phyloP scores from a whole-genome alignment of 73 alveolate genomes.

The Tetrahymena thermophila region DNA sequence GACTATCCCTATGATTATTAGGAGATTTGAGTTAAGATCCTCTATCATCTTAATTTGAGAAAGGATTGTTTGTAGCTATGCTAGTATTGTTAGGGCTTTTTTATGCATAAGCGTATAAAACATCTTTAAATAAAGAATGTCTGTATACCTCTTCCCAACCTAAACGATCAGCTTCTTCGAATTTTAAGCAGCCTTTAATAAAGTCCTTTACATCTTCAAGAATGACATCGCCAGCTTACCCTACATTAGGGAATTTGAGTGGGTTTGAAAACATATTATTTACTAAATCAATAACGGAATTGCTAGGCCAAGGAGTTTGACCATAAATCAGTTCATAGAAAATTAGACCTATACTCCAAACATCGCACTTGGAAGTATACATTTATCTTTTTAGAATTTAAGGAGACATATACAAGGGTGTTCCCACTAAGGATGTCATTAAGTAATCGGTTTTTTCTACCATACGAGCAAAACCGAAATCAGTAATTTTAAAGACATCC shows the following conservation, averaged over 20 bases:
- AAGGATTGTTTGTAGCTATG: not conserved
- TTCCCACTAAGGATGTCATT: conserved; percentile 45
- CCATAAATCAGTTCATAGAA: conserved; percentile 42
- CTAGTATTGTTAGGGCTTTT: not conserved
- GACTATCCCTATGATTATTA: not conserved
- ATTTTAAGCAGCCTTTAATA: conserved; percentile 4
- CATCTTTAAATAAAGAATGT: conserved; percentile 36
- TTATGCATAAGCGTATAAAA: not conserved
- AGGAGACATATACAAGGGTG: conserved; percentile 49
- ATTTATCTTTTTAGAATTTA: conserved; percentile 25
- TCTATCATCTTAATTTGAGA: not conserved
- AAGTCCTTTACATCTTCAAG: conserved; percentile 21
- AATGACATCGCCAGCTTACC: not conserved
- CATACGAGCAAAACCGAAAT: conserved; percentile 47
- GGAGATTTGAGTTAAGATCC: not conserved
- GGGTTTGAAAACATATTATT: conserved; percentile 12
- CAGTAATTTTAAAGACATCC: conserved; percentile 38
- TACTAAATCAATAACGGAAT: conserved; percentile 28
- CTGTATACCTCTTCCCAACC: conserved; percentile 38
- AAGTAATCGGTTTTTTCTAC: conserved; percentile 41
- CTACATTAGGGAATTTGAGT: not conserved
- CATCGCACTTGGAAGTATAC: conserved; percentile 41
- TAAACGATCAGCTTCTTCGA: conserved; percentile 27
- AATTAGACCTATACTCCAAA: conserved; percentile 47
- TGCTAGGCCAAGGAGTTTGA: conserved; percentile 45